A percentile compares a stretch with the other conserved stretches of the same genome.
phyloP scores from a whole-genome alignment of 1,284 basidiomycete species.

The Tilletia setariae region DNA sequence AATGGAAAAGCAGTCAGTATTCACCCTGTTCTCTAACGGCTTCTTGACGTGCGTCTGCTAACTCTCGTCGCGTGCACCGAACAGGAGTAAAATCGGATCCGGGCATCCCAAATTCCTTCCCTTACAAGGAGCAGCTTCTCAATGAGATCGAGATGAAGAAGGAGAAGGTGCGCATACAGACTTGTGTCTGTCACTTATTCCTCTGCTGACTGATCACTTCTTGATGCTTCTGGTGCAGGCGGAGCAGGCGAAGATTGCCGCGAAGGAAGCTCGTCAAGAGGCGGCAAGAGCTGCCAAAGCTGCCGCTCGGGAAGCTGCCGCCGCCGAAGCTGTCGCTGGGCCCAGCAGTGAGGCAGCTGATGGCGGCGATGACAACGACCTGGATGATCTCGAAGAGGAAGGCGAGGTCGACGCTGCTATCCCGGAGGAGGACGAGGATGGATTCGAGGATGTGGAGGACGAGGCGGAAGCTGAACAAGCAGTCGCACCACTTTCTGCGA shows the following conservation, averaged over 20 bases:
- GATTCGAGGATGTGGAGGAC: constrained; percentile 36
- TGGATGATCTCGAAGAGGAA: constrained; percentile 25
- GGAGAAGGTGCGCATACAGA: constrained; percentile 31
- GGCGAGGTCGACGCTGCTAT: constrained; percentile 19
- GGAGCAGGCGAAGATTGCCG: constrained; percentile 21
- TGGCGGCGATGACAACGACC: constrained; percentile 23
- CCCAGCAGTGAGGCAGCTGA: constrained; percentile 20
- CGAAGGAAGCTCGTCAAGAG: constrained; percentile 22
- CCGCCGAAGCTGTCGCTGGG: constrained; percentile 5
- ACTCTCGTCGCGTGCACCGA: background rate
- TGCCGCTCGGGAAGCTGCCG: constrained; percentile 15
- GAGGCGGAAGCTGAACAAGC: constrained; percentile 20
- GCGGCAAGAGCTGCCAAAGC: constrained; percentile 24
- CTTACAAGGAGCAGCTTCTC: constrained; percentile 93
- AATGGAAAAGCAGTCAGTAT: constrained; percentile 58
- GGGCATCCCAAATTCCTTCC: constrained; percentile 94
- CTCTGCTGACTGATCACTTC: background rate
- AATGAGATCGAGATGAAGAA: constrained; percentile 63
- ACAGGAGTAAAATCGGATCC: constrained; percentile 72
- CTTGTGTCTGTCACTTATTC: constrained; percentile 25
- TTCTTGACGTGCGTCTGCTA: background rate
- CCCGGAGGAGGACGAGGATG: constrained; percentile 25
- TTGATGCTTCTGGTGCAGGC: background rate
- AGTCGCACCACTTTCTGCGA: background rate
- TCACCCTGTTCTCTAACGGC: no score